phyloP scores from a whole-genome alignment of 1,284 basidiomycete genomes.

The Trichosporon inkin region DNA sequence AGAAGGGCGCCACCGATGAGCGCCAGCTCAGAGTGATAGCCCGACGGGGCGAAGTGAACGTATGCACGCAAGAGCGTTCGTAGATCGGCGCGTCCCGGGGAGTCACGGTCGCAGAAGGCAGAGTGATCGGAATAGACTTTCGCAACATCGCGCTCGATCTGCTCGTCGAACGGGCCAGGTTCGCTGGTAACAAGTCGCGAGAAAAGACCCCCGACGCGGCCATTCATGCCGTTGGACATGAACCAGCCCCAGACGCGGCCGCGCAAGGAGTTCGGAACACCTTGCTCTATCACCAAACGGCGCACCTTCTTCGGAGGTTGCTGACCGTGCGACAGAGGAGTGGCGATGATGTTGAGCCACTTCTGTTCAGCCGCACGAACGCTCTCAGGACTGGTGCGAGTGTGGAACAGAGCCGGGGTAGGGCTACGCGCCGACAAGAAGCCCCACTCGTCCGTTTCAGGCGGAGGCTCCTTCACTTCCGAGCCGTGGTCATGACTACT shows the following conservation, averaged over 20 bases:
- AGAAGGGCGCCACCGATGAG: slow-evolving; percentile 73
- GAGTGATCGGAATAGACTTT: slow-evolving; percentile 43
- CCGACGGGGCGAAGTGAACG: slow-evolving; percentile 57
- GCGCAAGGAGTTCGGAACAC: slow-evolving; percentile 76
- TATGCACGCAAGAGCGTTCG: slow-evolving; percentile 44
- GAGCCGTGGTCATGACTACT: background rate
- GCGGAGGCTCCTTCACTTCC: slow-evolving; percentile 13
- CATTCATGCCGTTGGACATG: slow-evolving; percentile 67
- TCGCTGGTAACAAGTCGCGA: slow-evolving; percentile 61
- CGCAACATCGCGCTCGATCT: slow-evolving; percentile 62
- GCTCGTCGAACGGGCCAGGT: slow-evolving; percentile 55
- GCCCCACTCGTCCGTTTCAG: slow-evolving; percentile 48
- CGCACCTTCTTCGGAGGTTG: slow-evolving; percentile 78
- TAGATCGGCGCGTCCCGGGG: slow-evolving; percentile 42
- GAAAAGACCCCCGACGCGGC: slow-evolving; percentile 67
- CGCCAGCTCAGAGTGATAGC: slow-evolving; percentile 63
- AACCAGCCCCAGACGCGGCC: slow-evolving; percentile 77
- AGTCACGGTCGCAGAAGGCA: slow-evolving; percentile 32
- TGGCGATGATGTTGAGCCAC: slow-evolving; percentile 60
- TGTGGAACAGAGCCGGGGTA: slow-evolving; percentile 40
- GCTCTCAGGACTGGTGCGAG: slow-evolving; percentile 26
- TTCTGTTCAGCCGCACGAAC: slow-evolving; percentile 43
- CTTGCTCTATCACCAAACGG: slow-evolving; percentile 67
- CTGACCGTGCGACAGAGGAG: slow-evolving; percentile 61
- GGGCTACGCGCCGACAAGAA: slow-evolving; percentile 40